Base-by-base conservation (phyloP, 2,329 filamentous ascomycete species). In the Cephalotrichum gorgonifer region DNA sequence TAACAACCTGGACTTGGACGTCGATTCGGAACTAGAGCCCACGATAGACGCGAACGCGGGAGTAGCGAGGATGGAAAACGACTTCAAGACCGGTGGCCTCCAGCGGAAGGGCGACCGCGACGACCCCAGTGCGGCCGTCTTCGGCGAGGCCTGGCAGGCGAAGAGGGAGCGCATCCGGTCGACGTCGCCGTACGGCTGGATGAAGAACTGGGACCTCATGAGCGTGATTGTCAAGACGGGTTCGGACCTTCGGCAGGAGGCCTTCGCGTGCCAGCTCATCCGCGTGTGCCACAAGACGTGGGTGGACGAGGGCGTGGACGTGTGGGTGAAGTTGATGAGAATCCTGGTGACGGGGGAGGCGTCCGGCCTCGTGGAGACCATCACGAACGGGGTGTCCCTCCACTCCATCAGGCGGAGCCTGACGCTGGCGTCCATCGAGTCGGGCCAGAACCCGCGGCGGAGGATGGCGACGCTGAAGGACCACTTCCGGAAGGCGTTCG, bases 311-410 rank as follows among this genome's bases (percentile, higher is more conserved):
- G 69, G 74, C 25, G 79, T 86, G 28, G 76, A 84, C 31, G 87
- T 93, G n/a, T 93, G 88, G 87, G 85, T 90, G 20, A 90, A 90
- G 66, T 74, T 85, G 51, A 93, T 93, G 87, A 81, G 86, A 48
- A 93, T 93, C 48, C 70, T 93, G 47, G 87, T 93, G 38, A 91
- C 86, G 5, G 87, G 87, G 52, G 87, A 91, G 67, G 87, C 85
- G 8, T 90, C 85, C 2, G 87, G 87, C 3, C 75, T 93, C 43
- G 87, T 93, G 56, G 87, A 93, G 68, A 93, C 87, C 5, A 93
- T 93, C 58, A 90, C 86, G 35, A 91, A 90, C 56, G 87, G 88
- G 42, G 86, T 93, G 12, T 91, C 86, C n/a, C 71, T 93, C 43
- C 87, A 93, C 64, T 90, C 86, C 2, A 73, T 93, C 53, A 91